Conservation (phyloP, 208 protist species). For the Leishmania guyanensis region DNA sequence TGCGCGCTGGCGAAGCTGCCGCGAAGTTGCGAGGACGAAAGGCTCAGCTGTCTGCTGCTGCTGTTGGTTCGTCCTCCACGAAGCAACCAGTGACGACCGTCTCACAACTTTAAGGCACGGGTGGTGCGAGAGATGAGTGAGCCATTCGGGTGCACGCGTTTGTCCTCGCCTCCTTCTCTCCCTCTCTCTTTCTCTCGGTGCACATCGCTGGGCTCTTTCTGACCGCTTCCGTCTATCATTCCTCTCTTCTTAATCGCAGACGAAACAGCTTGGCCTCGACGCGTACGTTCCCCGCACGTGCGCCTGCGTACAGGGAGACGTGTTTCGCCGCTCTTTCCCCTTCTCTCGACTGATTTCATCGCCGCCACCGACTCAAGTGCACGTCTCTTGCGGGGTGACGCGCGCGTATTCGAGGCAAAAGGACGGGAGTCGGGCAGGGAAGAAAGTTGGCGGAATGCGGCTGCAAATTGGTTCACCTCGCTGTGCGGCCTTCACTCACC, state of each 20-base stretch:
- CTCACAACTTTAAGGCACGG: constrained; percentile 26
- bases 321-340: not conserved
- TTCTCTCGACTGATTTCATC: not conserved
- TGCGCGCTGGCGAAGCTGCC: constrained; percentile 27
- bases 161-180: not conserved
- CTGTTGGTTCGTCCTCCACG: not conserved
- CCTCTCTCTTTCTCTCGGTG: not conserved
- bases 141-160: not conserved
- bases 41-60: not conserved
- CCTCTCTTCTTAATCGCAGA: not conserved
- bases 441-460: not conserved
- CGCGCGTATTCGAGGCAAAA: not conserved
- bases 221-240: not conserved
- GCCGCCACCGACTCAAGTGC: not conserved
- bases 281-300: not conserved
- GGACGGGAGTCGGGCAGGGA: not conserved
- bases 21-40: constrained; percentile 3
- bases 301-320: not conserved
- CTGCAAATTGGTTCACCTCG: not conserved
- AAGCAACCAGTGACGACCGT: not conserved
- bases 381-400: not conserved
- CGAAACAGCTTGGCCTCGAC: not conserved
- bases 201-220: not conserved
- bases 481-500: not conserved
- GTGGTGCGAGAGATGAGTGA: not conserved